A percentile compares a stretch with the other conserved stretches of the same genome.
Conservation (phyloP, 2,329 filamentous ascomycete species). For the Colletotrichum abscissum region DNA sequence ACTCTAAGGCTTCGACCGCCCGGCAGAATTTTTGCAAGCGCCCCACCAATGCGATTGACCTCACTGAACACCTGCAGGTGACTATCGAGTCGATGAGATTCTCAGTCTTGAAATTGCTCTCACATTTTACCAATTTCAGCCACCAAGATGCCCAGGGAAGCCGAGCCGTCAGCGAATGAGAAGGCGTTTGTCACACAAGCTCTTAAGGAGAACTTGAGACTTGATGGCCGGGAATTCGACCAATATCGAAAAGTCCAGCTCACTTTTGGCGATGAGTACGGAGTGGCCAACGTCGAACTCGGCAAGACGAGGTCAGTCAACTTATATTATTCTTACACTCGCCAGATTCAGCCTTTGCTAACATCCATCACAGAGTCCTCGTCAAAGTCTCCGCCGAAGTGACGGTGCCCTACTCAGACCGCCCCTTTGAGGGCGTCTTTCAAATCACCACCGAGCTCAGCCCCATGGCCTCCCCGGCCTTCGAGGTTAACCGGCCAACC, state of each 20-base stretch:
- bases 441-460: conserved; percentile 91
- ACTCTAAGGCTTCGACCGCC: conserved; percentile 53
- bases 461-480: conserved; percentile 90
- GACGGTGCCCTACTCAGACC: conserved; percentile 84
- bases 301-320: conserved; percentile 84
- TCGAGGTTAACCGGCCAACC: conserved; percentile 86
- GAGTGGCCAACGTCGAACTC: conserved; percentile 85
- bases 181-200: conserved; percentile 87
- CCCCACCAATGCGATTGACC: conserved; percentile 36
- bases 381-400: conserved; percentile 91
- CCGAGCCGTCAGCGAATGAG: conserved; percentile 89
- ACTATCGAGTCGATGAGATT: conserved; percentile 7
- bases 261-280: conserved; percentile 90
- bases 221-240: conserved; percentile 87
- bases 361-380: conserved; percentile 70
- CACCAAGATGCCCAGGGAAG: conserved; percentile 86
- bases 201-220: conserved; percentile 80
- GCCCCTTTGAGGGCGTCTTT: conserved; percentile 96
- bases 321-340: background rate
- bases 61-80: conserved; percentile 33
- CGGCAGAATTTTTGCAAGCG: conserved; percentile 57
- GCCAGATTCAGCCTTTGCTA: background rate
- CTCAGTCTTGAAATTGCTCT: conserved; percentile 26
- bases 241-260: conserved; percentile 83
- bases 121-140: conserved; percentile 35